phyloP scores from a whole-genome alignment of 2,329 filamentous ascomycete genomes.

The Fusarium stilboides region DNA sequence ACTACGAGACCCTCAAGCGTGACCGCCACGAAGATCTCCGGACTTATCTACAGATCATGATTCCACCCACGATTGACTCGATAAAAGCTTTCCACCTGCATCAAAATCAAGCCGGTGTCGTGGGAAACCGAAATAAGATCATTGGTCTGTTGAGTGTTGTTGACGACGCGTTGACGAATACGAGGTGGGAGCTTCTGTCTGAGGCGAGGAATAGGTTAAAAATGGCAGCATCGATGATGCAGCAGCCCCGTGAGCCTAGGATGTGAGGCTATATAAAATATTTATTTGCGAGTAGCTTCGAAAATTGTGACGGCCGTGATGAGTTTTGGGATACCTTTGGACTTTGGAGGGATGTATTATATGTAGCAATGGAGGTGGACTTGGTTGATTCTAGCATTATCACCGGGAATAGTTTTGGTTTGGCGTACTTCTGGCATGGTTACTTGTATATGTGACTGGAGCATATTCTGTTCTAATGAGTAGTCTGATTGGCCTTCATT shows the following conservation, averaged over 20 bases:
- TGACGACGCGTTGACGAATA: slow-evolving; percentile 46
- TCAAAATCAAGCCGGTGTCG: slow-evolving; percentile 50
- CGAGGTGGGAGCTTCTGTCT: slow-evolving; percentile 47
- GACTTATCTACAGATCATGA: slow-evolving; percentile 50
- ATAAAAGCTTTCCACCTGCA: slow-evolving; percentile 50
- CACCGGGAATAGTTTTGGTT: not conserved
- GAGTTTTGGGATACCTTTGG: slow-evolving; percentile 17
- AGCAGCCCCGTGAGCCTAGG: slow-evolving; percentile 44
- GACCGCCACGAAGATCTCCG: slow-evolving; percentile 49
- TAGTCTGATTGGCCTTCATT: too few species aligned
- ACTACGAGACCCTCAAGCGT: slow-evolving; percentile 43
- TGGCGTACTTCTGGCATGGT: not conserved
- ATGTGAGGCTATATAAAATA: slow-evolving; percentile 19
- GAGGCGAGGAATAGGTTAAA: slow-evolving; percentile 48
- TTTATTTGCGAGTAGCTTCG: not conserved
- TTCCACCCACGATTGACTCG: slow-evolving; percentile 49
- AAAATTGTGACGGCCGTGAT: slow-evolving; percentile 10
- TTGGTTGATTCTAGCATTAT: not conserved
- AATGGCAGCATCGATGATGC: slow-evolving; percentile 50
- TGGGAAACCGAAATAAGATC: slow-evolving; percentile 49
- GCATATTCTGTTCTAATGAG: not conserved
- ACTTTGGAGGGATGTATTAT: slow-evolving; percentile 15
- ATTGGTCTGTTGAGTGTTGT: slow-evolving; percentile 48
- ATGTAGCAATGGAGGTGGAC: slow-evolving; percentile 3
- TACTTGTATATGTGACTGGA: not conserved